Base-by-base conservation (phyloP, 495 filamentous ascomycete species). In the Pyrenopolyporus hunteri region DNA sequence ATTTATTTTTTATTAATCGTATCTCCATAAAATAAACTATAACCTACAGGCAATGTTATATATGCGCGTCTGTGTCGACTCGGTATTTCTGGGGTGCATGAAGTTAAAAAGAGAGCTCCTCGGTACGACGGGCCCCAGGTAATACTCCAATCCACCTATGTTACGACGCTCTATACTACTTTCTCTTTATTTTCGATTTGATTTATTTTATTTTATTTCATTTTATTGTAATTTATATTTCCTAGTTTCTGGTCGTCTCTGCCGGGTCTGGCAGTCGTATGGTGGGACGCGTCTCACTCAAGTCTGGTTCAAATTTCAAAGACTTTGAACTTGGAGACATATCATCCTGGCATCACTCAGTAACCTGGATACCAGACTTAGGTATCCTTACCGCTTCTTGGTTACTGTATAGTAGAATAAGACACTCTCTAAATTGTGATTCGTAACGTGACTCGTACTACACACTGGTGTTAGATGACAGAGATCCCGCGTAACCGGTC, bases 1-100 rank as follows among this genome's bases (percentile, higher is more conserved):
- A 50, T 29, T 5, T 29, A 45, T 25, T 13, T 22, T 44, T 42
- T 43, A 33, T 59, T 55, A 3, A 55, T 64, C 55, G 45, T 33
- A 59, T 64, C 61, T 45, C 61, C 61, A 64, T 64, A 59, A 59
- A 64, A 49, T 64, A 64, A 20, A 64, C 55, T 64, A 59, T 55
- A 64, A 37, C 61, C 55, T 55, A 59, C 61, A 64, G 32, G 42
- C 55, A 22, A 54, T 28, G 19, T 42, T n/a, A 29, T 49, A 53
- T 47, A 28, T 51, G 23, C 23, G 23, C 42, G 31, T 20, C 47
- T 42, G 53, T 33, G 22, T 53, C 47, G 42, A 48, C 60, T 53
- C 54, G 28, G 17, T 37, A 42, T 59, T 59, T 47, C 62, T 65
- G 62, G 62, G 62, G 62, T 65, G 50, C 62, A 65, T 65, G 19